Conservation (phyloP, 225 moss, liverwort and hornwort species). For the Pleurozium schreberi region DNA sequence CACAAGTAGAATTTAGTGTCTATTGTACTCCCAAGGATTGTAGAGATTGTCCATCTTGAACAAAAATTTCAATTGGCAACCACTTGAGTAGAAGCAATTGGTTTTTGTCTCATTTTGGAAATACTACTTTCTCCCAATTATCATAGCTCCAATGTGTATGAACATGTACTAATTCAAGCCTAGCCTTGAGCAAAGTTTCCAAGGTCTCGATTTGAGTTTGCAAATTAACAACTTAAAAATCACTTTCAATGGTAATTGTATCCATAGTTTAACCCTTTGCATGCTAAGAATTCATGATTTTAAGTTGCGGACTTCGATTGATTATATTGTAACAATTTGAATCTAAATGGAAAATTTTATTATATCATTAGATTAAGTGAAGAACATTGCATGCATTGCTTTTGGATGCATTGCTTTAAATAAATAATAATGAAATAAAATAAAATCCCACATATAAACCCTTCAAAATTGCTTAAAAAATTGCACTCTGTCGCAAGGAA, state of each 20-base stretch:
- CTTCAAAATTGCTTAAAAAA: too few species aligned
- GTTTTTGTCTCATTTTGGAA: not conserved
- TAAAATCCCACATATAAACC: too few species aligned
- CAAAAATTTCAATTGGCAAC: not conserved
- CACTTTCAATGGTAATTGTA: not conserved
- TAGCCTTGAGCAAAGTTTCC: not conserved
- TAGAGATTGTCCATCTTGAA: not conserved
- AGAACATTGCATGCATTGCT: too few species aligned
- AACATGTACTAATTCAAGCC: not conserved
- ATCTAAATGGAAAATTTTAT: too few species aligned
- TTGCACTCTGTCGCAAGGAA: conserved; percentile 89
- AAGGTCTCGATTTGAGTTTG: not conserved
- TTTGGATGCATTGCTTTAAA: too few species aligned
- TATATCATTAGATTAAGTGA: too few species aligned
- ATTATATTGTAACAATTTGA: too few species aligned
- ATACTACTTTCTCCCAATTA: not conserved
- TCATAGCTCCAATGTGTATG: not conserved
- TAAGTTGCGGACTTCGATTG: too few species aligned
- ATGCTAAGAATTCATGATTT: too few species aligned
- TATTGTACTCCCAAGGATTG: not conserved
- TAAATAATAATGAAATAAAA: too few species aligned
- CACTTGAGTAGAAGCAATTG: not conserved
- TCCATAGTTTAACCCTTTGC: not conserved
- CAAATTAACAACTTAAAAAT: not conserved
- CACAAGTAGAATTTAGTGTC: not conserved